Evolutionary conservation across 2,329 filamentous ascomycete species (phyloP).

Genomic region (Aspergillus fumigatiaffinis): DNA sequence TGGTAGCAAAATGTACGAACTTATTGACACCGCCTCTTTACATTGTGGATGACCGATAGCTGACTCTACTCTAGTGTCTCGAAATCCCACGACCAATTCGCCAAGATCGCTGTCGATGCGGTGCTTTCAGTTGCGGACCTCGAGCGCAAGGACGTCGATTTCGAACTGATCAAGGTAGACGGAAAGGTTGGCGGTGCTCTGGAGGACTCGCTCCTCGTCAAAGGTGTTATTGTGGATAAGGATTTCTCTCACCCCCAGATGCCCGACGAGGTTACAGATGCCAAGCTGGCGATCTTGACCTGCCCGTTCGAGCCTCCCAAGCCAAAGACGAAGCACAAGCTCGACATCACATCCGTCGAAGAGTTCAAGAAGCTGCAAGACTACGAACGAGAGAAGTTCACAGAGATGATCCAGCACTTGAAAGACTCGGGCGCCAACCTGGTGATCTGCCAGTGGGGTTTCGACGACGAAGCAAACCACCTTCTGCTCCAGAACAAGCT

Average conservation of each 20-base stretch:
- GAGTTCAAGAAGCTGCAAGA: slow-evolving; percentile 97
- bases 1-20: slow-evolving; percentile 81
- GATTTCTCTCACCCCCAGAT: slow-evolving; percentile 99
- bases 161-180: slow-evolving; percentile 98
- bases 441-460: slow-evolving; percentile 98
- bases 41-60: background rate
- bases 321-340: slow-evolving; percentile 99
- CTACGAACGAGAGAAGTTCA: slow-evolving; percentile 94
- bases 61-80: slow-evolving; percentile 59
- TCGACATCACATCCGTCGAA: slow-evolving; percentile 94
- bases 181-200: slow-evolving; percentile 93
- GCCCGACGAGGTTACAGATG: slow-evolving; percentile 90
- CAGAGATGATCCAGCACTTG: slow-evolving; percentile 98
- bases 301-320: slow-evolving; percentile 98
- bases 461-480: slow-evolving; percentile 98
- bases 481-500: slow-evolving; percentile 92
- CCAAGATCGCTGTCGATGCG: slow-evolving; percentile 94
- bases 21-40: background rate
- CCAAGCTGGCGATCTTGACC: slow-evolving; percentile 95
- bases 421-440: slow-evolving; percentile 96
- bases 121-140: slow-evolving; percentile 95
- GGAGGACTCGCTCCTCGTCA: slow-evolving; percentile 90
- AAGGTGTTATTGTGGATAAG: slow-evolving; percentile 98
- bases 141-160: slow-evolving; percentile 94
- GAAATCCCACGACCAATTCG: slow-evolving; percentile 97